Evolutionary conservation across 2,329 filamentous ascomycete genomes (phyloP).

Genomic region (Myriosclerotinia curreyana): DNA sequence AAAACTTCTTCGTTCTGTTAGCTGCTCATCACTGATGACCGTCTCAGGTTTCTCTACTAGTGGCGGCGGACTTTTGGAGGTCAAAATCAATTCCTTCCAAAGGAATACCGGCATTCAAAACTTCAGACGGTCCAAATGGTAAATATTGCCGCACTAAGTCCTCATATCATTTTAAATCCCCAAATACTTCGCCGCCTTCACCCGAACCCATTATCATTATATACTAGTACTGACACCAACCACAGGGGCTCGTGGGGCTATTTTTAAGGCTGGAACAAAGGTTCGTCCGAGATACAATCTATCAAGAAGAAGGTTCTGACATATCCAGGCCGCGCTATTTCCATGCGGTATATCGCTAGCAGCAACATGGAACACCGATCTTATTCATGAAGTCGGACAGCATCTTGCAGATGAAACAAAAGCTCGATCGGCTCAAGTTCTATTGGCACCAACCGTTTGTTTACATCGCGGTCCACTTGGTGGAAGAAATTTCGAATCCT

Average conservation of each 20-base stretch:
- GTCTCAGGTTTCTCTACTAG: slow-evolving; percentile 54
- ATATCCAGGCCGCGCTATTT: slow-evolving; percentile 65
- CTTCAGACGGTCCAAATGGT: slow-evolving; percentile 68
- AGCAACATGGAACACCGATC: slow-evolving; percentile 72
- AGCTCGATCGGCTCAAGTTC: slow-evolving; percentile 69
- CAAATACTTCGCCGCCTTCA: neutral
- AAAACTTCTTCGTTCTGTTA: neutral
- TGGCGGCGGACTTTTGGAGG: slow-evolving; percentile 67
- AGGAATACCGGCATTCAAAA: slow-evolving; percentile 62
- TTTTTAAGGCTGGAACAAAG: slow-evolving; percentile 66
- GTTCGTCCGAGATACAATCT: slow-evolving; percentile 39
- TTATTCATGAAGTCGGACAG: slow-evolving; percentile 66
- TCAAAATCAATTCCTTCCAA: slow-evolving; percentile 62
- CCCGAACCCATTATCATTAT: neutral
- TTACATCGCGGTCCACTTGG: slow-evolving; percentile 79
- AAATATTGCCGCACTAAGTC: neutral
- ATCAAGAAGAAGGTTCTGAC: slow-evolving; percentile 18
- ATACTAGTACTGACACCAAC: neutral
- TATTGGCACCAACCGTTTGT: slow-evolving; percentile 76
- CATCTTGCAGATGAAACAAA: slow-evolving; percentile 69
- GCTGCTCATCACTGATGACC: slow-evolving; percentile 21
- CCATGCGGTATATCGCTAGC: slow-evolving; percentile 77
- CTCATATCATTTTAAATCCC: neutral
- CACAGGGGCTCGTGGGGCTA: slow-evolving; percentile 55
- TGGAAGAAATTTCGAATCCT: slow-evolving; percentile 84